A percentile compares a stretch with the other conserved stretches of the same genome.
Conservation (phyloP, 192 early-diverging fungal species). For the Rhizophagus sp. region DNA sequence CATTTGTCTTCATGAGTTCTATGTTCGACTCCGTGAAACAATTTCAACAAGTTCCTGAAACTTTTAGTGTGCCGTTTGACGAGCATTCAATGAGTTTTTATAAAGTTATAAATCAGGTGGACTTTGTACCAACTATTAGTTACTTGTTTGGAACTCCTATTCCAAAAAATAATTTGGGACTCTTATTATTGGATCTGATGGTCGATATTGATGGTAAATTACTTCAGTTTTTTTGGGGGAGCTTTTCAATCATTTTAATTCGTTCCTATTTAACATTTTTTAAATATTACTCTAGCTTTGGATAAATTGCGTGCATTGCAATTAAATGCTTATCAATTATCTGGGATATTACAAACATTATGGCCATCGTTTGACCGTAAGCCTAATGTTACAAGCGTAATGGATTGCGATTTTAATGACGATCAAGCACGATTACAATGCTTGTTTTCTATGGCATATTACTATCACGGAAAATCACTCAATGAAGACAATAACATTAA, state of each 20-base stretch:
- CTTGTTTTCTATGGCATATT: constrained; percentile 34
- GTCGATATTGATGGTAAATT: constrained; percentile 38
- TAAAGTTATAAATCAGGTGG: constrained; percentile 76
- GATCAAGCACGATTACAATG: constrained; percentile 37
- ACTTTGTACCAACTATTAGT: constrained; percentile 85
- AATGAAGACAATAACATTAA: not conserved
- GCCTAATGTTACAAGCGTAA: not conserved
- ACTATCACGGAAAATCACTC: constrained; percentile 34
- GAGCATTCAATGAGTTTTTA: constrained; percentile 52
- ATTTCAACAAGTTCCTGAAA: constrained; percentile 31
- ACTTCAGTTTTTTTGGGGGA: not conserved
- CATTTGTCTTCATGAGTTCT: constrained; percentile 50
- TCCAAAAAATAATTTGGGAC: constrained; percentile 92
- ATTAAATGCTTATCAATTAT: constrained; percentile 65
- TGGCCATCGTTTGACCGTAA: constrained; percentile 38
- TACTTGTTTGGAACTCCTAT: constrained; percentile 83
- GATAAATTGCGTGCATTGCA: constrained; percentile 56
- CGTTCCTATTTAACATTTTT: not conserved
- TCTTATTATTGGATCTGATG: constrained; percentile 80
- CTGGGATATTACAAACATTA: constrained; percentile 35
- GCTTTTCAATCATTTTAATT: not conserved
- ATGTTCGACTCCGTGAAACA: constrained; percentile 34
- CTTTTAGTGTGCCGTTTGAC: constrained; percentile 38
- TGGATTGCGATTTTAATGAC: constrained; percentile 9
- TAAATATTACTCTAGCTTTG: constrained; percentile 27